Conservation (phyloP, 1,284 basidiomycete genomes). For the Ceratobasidium sp. region DNA sequence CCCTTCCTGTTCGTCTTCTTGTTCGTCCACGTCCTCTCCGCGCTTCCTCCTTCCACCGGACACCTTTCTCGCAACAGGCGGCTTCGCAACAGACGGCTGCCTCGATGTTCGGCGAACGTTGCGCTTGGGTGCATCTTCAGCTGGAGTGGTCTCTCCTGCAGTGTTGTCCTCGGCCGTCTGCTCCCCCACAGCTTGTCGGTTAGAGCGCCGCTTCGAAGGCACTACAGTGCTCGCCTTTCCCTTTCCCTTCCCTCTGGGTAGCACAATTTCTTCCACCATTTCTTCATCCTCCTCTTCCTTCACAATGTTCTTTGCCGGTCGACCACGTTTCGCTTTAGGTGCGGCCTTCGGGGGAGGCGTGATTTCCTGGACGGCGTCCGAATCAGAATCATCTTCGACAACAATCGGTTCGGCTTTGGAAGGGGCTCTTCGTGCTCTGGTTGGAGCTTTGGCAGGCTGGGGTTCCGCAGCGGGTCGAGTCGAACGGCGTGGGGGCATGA, state of each 20-base stretch:
- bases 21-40: slow-evolving; percentile 22
- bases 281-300: slow-evolving; percentile 10
- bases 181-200: slow-evolving; percentile 30
- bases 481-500: slow-evolving; percentile 30
- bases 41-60: slow-evolving; percentile 35
- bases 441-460: slow-evolving; percentile 2
- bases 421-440: slow-evolving; percentile 9
- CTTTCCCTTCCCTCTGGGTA: slow-evolving; percentile 16
- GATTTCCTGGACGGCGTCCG: slow-evolving; percentile 29
- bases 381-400: slow-evolving; percentile 32
- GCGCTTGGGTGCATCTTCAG: slow-evolving; percentile 30
- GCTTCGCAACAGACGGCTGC: slow-evolving; percentile 30
- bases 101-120: slow-evolving; percentile 28
- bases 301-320: slow-evolving; percentile 13
- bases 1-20: slow-evolving; percentile 5
- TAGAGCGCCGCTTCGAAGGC: slow-evolving; percentile 33
- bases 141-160: slow-evolving; percentile 28
- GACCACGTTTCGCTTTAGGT: slow-evolving; percentile 20
- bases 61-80: slow-evolving; percentile 14
- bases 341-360: slow-evolving; percentile 20
- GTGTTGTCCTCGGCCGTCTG: slow-evolving; percentile 32
- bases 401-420: slow-evolving; percentile 25
- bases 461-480: slow-evolving; percentile 19
- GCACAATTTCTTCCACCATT: slow-evolving; percentile 8
- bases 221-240: slow-evolving; percentile 34